Conservation (phyloP, 441 rosid species). For the Gossypium gossypioides region DNA sequence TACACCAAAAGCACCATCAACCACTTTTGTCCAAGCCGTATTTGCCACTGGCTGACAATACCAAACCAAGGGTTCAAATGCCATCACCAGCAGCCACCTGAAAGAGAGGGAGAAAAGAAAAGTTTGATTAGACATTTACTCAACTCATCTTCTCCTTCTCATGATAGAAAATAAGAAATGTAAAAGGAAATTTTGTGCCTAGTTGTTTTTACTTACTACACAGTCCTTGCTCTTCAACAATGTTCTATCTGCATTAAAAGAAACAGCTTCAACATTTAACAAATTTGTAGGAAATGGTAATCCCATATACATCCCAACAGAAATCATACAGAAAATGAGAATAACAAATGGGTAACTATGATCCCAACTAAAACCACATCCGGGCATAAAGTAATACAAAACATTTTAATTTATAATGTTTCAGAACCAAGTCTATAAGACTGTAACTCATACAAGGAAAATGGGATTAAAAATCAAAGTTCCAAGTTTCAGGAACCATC, state of each 20-base stretch:
- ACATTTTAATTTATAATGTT: background rate
- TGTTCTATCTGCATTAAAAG: constrained; percentile 5
- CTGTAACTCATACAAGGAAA: background rate
- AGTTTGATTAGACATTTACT: constrained; percentile 10
- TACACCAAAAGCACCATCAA: constrained; percentile 52
- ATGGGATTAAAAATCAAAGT: background rate
- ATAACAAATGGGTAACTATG: background rate
- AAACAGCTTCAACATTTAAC: background rate
- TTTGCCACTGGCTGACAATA: constrained; percentile 57
- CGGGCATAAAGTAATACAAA: background rate
- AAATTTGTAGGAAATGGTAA: background rate
- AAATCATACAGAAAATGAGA: background rate
- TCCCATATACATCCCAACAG: background rate
- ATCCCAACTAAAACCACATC: background rate
- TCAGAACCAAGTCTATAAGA: background rate
- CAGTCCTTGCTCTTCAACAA: background rate
- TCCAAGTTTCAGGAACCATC: background rate
- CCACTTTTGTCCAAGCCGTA: constrained; percentile 54
- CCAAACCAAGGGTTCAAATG: constrained; percentile 53
- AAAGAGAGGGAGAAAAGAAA: background rate
- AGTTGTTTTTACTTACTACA: background rate
- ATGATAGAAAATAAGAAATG: background rate
- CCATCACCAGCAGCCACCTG: constrained; percentile 37
- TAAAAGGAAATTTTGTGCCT: background rate
- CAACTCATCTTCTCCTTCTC: background rate